phyloP scores from a whole-genome alignment of 148 eudicot genomes.

The Rheum nobile region DNA sequence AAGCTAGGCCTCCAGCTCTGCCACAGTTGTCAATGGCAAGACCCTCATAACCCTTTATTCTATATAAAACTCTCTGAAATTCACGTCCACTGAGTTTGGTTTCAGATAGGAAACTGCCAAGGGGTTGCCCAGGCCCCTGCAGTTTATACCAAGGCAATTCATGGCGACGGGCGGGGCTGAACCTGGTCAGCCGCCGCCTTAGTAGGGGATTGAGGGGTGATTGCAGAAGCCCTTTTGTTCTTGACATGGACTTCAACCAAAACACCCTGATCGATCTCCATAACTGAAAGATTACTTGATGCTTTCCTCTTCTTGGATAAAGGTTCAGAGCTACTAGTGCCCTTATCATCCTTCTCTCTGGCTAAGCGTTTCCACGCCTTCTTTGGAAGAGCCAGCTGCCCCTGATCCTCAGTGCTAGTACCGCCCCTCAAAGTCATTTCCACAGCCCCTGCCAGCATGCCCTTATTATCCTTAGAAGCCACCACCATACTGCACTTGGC shows the following conservation, averaged over 20 bases:
- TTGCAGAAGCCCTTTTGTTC: not conserved
- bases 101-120: not conserved
- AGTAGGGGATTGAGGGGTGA: not conserved
- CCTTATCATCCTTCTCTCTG: too few relatives aligned
- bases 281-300: too few relatives aligned
- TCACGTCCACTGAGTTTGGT: not conserved
- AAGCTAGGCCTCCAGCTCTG: not conserved
- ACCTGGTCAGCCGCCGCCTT: not conserved
- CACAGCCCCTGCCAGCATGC: too few relatives aligned
- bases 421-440: too few relatives aligned
- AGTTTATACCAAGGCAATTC: constrained; percentile 6
- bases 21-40: not conserved
- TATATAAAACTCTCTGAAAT: not conserved
- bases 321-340: too few relatives aligned
- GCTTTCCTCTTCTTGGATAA: too few relatives aligned
- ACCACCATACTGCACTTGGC: too few relatives aligned
- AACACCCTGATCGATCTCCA: too few relatives aligned
- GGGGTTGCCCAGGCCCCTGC: constrained; percentile 8
- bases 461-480: too few relatives aligned
- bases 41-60: not conserved
- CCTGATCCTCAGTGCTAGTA: too few relatives aligned
- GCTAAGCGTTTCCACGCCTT: too few relatives aligned
- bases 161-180: constrained; percentile 3
- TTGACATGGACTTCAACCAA: not conserved
- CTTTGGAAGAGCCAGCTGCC: too few relatives aligned